These are phyloP conservation scores for Calocybe indica DNA, from an alignment of 768 basidiomycete genomes.

Conservation along the genomic window DNA sequence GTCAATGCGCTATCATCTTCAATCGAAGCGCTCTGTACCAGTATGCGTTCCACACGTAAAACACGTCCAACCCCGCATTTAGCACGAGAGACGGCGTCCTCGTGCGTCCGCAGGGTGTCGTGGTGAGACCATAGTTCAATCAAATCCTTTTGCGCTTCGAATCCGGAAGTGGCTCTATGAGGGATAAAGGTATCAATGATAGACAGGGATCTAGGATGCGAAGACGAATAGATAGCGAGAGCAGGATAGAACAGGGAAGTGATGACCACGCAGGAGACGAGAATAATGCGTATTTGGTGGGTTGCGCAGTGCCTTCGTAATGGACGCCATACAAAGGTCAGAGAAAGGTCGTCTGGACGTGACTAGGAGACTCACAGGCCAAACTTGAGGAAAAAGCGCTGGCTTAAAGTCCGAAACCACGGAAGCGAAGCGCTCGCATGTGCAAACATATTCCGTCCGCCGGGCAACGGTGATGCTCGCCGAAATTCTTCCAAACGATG, in stretches of 20 bases:
- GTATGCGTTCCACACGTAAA: constrained; percentile 70
- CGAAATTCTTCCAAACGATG: too few species aligned
- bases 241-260: constrained; percentile 90
- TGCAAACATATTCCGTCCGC: constrained; percentile 10
- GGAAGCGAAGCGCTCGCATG: constrained; percentile 21
- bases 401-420: constrained; percentile 34
- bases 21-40: constrained; percentile 52
- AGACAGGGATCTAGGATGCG: constrained; percentile 57
- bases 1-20: constrained; percentile 51
- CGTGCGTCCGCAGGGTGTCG: constrained; percentile 53
- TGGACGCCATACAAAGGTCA: too few species aligned
- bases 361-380: constrained; percentile 57
- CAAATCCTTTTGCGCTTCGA: constrained; percentile 56
- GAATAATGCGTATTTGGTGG: constrained; percentile 84
- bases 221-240: constrained; percentile 74
- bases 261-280: constrained; percentile 84
- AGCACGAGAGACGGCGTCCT: constrained; percentile 66
- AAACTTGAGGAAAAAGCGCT: constrained; percentile 62
- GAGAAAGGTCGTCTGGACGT: constrained; percentile 3
- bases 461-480: too few species aligned
- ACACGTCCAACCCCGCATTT: constrained; percentile 66
- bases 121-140: constrained; percentile 69
- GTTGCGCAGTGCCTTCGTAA: constrained; percentile 73
- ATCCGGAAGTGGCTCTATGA: constrained; percentile 44
- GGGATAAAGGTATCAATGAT: constrained; percentile 62